phyloP scores from a whole-genome alignment of 2,329 filamentous ascomycete genomes.

The Pseudofabraea citricarpa region DNA sequence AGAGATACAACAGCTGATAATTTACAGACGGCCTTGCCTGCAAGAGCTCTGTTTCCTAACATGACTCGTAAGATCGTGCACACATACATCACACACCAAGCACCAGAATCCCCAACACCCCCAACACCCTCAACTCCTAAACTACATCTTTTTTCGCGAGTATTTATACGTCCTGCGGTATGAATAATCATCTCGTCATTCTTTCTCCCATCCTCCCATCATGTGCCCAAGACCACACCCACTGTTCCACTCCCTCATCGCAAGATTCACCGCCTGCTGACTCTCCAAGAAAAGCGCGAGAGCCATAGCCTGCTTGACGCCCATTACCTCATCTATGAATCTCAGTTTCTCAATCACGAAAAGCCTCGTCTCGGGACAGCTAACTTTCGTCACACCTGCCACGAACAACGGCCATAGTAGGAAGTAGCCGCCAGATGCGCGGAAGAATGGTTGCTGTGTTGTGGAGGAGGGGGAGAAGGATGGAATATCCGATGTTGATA shows the following conservation, averaged over 20 bases:
- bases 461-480: neutral
- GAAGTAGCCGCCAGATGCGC: conserved; percentile 12
- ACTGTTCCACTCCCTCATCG: neutral
- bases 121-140: no score
- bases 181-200: no score
- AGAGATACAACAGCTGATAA: no score
- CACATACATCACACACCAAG: no score
- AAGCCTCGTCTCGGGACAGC: neutral
- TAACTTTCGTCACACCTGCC: conserved; percentile 6
- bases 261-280: neutral
- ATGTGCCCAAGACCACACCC: no score
- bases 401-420: conserved; percentile 17
- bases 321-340: conserved; percentile 48
- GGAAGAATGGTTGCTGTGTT: neutral
- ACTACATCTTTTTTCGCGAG: no score
- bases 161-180: no score
- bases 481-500: neutral
- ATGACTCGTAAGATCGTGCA: no score
- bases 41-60: no score
- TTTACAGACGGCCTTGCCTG: no score
- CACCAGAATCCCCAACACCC: no score
- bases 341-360: conserved; percentile 30
- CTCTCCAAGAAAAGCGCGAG: conserved; percentile 28
- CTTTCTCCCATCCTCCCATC: no score
- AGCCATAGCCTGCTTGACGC: conserved; percentile 50